Conservation (phyloP, 345 rosid genomes). For the Ceriops zippeliana region DNA sequence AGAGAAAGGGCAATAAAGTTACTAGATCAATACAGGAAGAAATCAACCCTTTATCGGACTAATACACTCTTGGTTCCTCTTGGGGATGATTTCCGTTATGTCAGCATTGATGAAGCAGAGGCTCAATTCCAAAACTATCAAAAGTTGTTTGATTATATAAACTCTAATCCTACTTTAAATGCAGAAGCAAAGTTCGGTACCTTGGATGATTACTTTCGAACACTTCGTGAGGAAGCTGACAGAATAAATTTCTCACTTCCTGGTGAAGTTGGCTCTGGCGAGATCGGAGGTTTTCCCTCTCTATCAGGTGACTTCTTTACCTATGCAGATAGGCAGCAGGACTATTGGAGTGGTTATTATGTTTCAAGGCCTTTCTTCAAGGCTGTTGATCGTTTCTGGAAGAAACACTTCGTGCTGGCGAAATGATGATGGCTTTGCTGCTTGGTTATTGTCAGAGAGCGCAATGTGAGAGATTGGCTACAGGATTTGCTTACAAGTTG, state of each 20-base stretch:
- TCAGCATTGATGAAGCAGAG: conserved; percentile 82
- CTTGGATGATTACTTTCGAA: conserved; percentile 76
- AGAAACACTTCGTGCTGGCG: conserved; percentile 84
- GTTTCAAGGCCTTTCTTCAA: conserved; percentile 97
- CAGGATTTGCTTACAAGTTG: conserved; percentile 69
- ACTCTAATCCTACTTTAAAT: conserved; percentile 76
- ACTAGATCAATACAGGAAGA: conserved; percentile 94
- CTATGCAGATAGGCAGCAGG: conserved; percentile 86
- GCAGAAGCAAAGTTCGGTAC: conserved; percentile 92
- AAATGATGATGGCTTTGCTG: conserved; percentile 80
- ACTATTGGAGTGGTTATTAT: conserved; percentile 99
- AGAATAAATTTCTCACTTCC: conserved; percentile 76
- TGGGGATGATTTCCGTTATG: conserved; percentile 94
- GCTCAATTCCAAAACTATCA: conserved; percentile 95
- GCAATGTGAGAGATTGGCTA: conserved; percentile 81
- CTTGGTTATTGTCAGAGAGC: conserved; percentile 83
- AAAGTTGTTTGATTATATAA: conserved; percentile 79
- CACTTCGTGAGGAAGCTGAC: conserved; percentile 80
- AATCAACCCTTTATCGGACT: conserved; percentile 76
- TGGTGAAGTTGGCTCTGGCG: conserved; percentile 75
- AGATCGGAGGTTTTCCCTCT: conserved; percentile 88
- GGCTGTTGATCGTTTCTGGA: conserved; percentile 97
- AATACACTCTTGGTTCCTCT: conserved; percentile 94
- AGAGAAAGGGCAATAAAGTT: conserved; percentile 78
- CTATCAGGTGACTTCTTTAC: conserved; percentile 97